Base-by-base conservation (phyloP, 2,329 filamentous ascomycete species). In the Trichoderma cornu-damae region DNA sequence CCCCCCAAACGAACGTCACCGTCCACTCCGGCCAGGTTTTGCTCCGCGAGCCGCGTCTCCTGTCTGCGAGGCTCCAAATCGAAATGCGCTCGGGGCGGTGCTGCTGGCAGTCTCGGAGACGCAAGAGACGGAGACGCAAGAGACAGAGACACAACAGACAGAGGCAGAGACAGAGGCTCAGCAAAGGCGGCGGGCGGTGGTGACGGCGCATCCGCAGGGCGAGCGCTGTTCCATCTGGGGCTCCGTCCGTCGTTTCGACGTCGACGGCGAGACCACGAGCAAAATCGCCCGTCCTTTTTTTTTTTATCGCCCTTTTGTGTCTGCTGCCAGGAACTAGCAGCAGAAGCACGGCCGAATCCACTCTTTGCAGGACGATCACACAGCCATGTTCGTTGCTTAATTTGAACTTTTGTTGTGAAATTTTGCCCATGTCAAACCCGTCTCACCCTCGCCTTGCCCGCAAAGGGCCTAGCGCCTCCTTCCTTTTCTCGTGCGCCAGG, bases 181-280 rank as follows among this genome's bases (percentile, higher is more conserved):
- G n/a, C 28, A 4, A 52, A 20, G 37, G 2, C 4, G 34, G 16
- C 42, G 16, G 52, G 40, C 42, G 40, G 30, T 47, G 42, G 30
- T 47, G 42, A 55, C 42, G 52, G 52, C 32, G 52, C 52, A 38
- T 47, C 24, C 42, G 52, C 52, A 47, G 22, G 24, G 30, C 22
- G 44, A 47, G 44, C 12, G 44, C 47, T 32, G 52, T 58, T 58
- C 55, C 55, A 58, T 58, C 48, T 38, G 22, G 28, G 37, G 50
- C 20, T 24, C 30, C 11, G 47, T 24, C 22, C 43, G 35, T 43
- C 35, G 44, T 43, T 30, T 24, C 53, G 18, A 49, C n/a, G 20
- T 18, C 28, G 38, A 20, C 14, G 28, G 24, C n/a, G 24, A 42
- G 14, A 14, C 24, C 49, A 42, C 42, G 26, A 12, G 28, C 35